Percentiles rank a stretch among this genome's conserved stretches.
phyloP scores from a whole-genome alignment of 345 rosid genomes.

The Salix brachista region DNA sequence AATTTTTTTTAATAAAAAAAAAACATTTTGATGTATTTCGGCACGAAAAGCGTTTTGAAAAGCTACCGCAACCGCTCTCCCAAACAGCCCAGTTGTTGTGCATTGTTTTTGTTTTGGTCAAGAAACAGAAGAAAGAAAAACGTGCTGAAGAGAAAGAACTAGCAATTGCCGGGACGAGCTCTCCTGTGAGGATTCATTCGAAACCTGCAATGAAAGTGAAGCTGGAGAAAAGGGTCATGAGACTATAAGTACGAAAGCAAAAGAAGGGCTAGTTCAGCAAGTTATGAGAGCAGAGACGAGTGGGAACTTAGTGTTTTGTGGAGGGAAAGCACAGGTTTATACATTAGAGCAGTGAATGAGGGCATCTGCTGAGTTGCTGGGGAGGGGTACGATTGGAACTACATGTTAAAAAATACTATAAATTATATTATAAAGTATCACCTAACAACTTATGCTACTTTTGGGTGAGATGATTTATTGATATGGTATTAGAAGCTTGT shows the following conservation, averaged over 20 bases:
- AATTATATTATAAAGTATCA: no score
- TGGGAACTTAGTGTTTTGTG: conserved; percentile 56
- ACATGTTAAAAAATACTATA: conserved; percentile 9
- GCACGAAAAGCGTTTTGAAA: no score
- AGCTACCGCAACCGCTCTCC: no score
- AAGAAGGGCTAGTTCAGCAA: conserved; percentile 14
- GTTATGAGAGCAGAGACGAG: conserved; percentile 33
- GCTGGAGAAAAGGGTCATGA: background rate
- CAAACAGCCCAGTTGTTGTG: no score
- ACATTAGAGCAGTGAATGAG: conserved; percentile 80
- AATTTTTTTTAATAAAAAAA: no score
- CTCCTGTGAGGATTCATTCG: background rate
- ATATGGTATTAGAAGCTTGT: no score
- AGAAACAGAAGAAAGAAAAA: conserved; percentile 21
- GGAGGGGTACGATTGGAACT: conserved; percentile 79
- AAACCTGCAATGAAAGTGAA: background rate
- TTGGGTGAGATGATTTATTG: no score
- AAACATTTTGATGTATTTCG: no score
- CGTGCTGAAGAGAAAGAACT: background rate
- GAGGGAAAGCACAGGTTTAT: conserved; percentile 45
- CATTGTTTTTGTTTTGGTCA: conserved; percentile 31
- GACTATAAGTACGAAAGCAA: background rate
- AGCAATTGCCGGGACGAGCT: background rate
- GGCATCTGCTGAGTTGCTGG: conserved; percentile 89
- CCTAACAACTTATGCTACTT: no score